Base-by-base conservation (phyloP, 2,329 filamentous ascomycete species). In the Aspergillus terreus region DNA sequence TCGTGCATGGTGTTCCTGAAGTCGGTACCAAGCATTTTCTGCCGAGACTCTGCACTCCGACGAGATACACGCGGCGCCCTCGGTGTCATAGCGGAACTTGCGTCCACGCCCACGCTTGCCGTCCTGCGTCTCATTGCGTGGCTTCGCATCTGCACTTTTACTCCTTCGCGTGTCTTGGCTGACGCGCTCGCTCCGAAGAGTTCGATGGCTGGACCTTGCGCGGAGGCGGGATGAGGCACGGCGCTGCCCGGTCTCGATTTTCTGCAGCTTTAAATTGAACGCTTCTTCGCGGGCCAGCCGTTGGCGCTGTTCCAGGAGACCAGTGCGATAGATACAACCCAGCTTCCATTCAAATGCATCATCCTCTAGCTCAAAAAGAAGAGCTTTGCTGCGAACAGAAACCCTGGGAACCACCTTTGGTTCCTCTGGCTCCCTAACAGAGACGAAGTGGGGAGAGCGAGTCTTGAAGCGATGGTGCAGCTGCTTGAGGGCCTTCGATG, bases 321-420 rank as follows among this genome's bases (percentile, higher is more conserved):
- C 94, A 43, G 90, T 84, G 30, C 92, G 85, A 69, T 97, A 99
- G 47, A 99, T 99, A 65, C 91, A 85, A 14, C 92, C 90, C 9
- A 99, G 77, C 67, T 96, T 97, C 89, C 92, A 99, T 69, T 99
- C 94, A 63, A 99, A 99, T 0, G 90, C 87, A 46, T 94, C 92
- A 67, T 99, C 94, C 71, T 99, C 94, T 33, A 99, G 78, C 65
- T 97, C 92, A 53, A 99, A 92, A 2, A 96, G 74, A 21, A 99
- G 78, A 4, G 88, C 88, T 61, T 88, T 88, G 49, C 87, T 87
- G 47, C 91, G 84, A 9, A 99, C 59, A 0, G 91, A 92, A 19
- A 99, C 77, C 64, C 89, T 92, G 1, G 94, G 94, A 0, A 99
- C 85, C 43, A 83, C 78, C 68, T 95, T 97, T 0, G 95, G 90